These are phyloP conservation scores for Xylariales sp. DNA, from an alignment of 2,329 filamentous ascomycete species.

Conservation along the genomic window DNA sequence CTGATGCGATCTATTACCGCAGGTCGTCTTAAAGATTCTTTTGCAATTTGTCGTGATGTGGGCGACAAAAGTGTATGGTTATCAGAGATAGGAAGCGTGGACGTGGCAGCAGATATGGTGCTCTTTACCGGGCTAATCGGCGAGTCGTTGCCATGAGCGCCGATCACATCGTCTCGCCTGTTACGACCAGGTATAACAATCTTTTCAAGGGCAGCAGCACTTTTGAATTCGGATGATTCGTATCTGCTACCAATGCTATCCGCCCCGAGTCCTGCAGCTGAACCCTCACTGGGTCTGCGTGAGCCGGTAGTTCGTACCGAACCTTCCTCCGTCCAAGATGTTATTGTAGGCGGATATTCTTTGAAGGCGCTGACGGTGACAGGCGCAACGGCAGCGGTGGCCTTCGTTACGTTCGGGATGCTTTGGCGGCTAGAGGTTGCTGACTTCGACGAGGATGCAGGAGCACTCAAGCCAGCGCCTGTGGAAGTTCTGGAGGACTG, in stretches of 20 bases:
- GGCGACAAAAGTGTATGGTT: constrained; percentile 23
- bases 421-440: constrained; percentile 26
- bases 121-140: constrained; percentile 39
- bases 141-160: constrained; percentile 40
- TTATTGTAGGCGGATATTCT: constrained; percentile 37
- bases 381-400: constrained; percentile 40
- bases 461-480: constrained; percentile 35
- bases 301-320: constrained; percentile 24
- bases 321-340: constrained; percentile 38
- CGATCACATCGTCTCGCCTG: constrained; percentile 38
- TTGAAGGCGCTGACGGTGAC: constrained; percentile 44
- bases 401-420: constrained; percentile 28
- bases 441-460: constrained; percentile 36
- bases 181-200: constrained; percentile 20
- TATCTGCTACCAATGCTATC: constrained; percentile 32
- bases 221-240: constrained; percentile 25
- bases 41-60: constrained; percentile 20
- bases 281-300: constrained; percentile 34
- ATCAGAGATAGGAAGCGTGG: constrained; percentile 24
- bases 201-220: constrained; percentile 23
- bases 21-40: constrained; percentile 38
- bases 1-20: constrained; percentile 53
- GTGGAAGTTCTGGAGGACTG: constrained; percentile 47
- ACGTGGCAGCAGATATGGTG: constrained; percentile 17
- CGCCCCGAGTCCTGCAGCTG: constrained; percentile 27